Evolutionary conservation across 768 basidiomycete species (phyloP).

Genomic region (Podaxis mareebaensis): DNA sequence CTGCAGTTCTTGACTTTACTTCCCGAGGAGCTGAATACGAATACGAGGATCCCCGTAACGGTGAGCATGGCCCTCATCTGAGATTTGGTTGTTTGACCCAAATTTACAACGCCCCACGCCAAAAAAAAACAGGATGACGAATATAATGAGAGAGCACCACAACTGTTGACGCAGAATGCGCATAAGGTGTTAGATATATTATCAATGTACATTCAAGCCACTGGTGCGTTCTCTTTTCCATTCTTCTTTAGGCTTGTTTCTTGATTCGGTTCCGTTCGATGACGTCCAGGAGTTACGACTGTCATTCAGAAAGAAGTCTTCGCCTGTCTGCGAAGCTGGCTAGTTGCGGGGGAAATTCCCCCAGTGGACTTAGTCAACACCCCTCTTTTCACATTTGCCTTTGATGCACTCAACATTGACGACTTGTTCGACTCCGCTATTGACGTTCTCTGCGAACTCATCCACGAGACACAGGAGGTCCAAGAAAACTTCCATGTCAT

Average conservation of each 20-base stretch:
- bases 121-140: slow-evolving; percentile 65
- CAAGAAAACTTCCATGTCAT: slow-evolving; percentile 92
- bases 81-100: background rate
- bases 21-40: slow-evolving; percentile 85
- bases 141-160: slow-evolving; percentile 58
- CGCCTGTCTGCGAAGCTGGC: slow-evolving; percentile 84
- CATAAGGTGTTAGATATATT: slow-evolving; percentile 75
- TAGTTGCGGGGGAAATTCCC: slow-evolving; percentile 81
- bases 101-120: slow-evolving; percentile 4
- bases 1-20: slow-evolving; percentile 89
- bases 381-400: slow-evolving; percentile 79
- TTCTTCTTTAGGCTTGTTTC: background rate
- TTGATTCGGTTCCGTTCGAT: slow-evolving; percentile 2
- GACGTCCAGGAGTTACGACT: slow-evolving; percentile 72
- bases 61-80: slow-evolving; percentile 48
- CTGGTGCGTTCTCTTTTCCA: slow-evolving; percentile 53
- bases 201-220: slow-evolving; percentile 84
- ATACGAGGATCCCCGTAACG: slow-evolving; percentile 85
- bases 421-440: slow-evolving; percentile 93
- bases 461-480: slow-evolving; percentile 97
- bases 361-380: slow-evolving; percentile 65
- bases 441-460: slow-evolving; percentile 89
- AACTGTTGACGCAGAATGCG: slow-evolving; percentile 69
- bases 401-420: slow-evolving; percentile 81
- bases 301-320: slow-evolving; percentile 82